phyloP scores from a whole-genome alignment of 1,139 yeast species.

The Kurtzmaniella natalensis region DNA sequence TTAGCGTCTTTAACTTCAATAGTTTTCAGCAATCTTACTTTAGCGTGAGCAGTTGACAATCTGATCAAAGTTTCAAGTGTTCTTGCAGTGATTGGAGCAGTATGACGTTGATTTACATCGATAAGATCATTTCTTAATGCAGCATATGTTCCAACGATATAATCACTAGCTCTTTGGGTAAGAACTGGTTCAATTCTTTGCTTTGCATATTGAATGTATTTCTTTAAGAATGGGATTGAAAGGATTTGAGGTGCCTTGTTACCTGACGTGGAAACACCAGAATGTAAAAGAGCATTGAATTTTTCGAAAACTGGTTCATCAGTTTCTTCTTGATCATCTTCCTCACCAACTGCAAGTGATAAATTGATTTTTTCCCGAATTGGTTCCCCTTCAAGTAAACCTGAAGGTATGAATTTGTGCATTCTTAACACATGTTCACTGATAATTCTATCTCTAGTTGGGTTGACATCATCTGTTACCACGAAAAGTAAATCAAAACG shows the following conservation, averaged over 20 bases:
- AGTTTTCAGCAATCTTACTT: constrained; percentile 74
- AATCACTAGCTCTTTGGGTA: constrained; percentile 72
- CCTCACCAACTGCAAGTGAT: constrained; percentile 78
- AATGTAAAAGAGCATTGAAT: constrained; percentile 77
- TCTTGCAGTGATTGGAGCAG: constrained; percentile 97
- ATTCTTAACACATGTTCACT: constrained; percentile 94
- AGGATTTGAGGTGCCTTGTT: constrained; percentile 55
- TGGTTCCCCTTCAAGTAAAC: constrained; percentile 91
- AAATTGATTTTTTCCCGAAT: constrained; percentile 71
- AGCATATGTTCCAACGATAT: constrained; percentile 77
- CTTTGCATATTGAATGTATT: constrained; percentile 92
- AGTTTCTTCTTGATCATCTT: constrained; percentile 43
- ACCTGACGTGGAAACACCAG: constrained; percentile 54
- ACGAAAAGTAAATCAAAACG: constrained; percentile 96
- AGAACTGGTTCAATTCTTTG: constrained; percentile 80
- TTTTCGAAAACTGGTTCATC: constrained; percentile 71
- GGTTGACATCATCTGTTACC: constrained; percentile 92
- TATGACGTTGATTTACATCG: constrained; percentile 68
- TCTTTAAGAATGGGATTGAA: constrained; percentile 81
- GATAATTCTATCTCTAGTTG: constrained; percentile 76
- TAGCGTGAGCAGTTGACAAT: constrained; percentile 95
- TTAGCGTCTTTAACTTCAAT: constrained; percentile 78
- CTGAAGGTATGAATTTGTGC: constrained; percentile 88
- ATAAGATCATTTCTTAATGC: constrained; percentile 78
- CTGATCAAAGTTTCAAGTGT: constrained; percentile 95